Evolutionary conservation across 495 filamentous ascomycete genomes (phyloP).

Genomic region (Evernia prunastri): DNA sequence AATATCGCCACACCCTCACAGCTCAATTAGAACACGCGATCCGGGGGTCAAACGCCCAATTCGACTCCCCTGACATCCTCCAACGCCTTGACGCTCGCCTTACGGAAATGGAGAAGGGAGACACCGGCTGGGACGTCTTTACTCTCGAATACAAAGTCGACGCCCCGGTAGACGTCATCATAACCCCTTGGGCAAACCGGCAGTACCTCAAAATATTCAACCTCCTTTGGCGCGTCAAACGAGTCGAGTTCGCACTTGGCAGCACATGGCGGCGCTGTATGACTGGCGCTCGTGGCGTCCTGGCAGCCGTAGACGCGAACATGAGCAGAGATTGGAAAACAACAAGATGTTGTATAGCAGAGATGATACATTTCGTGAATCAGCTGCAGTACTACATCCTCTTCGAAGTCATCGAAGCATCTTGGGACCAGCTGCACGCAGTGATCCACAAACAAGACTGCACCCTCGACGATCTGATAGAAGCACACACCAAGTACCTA

Average conservation of each 20-base stretch:
- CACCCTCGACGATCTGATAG: conserved; percentile 92
- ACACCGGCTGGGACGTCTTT: conserved; percentile 99
- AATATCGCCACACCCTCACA: conserved; percentile 92
- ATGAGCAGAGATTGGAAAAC: conserved; percentile 82
- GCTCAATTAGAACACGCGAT: conserved; percentile 97
- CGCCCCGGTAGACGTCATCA: conserved; percentile 93
- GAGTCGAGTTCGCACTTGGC: conserved; percentile 87
- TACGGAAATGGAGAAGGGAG: conserved; percentile 89
- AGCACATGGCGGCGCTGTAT: conserved; percentile 94
- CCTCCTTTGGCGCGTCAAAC: conserved; percentile 97
- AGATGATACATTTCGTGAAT: conserved; percentile 97
- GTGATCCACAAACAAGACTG: conserved; percentile 72
- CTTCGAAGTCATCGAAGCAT: conserved; percentile 91
- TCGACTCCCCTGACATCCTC: conserved; percentile 87
- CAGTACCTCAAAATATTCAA: conserved; percentile 99
- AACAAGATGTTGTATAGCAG: conserved; percentile 78
- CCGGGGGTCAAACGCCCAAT: conserved; percentile 93
- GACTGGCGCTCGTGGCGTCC: conserved; percentile 87
- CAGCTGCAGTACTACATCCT: conserved; percentile 98
- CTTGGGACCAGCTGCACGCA: conserved; percentile 80
- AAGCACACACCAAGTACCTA: conserved; percentile 84
- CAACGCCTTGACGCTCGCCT: conserved; percentile 91
- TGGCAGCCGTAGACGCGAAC: conserved; percentile 70
- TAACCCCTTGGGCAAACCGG: conserved; percentile 86
- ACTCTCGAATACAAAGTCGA: conserved; percentile 98